Base-by-base conservation (phyloP, 306 rosid species). In the Oemleria cerasiformis region DNA sequence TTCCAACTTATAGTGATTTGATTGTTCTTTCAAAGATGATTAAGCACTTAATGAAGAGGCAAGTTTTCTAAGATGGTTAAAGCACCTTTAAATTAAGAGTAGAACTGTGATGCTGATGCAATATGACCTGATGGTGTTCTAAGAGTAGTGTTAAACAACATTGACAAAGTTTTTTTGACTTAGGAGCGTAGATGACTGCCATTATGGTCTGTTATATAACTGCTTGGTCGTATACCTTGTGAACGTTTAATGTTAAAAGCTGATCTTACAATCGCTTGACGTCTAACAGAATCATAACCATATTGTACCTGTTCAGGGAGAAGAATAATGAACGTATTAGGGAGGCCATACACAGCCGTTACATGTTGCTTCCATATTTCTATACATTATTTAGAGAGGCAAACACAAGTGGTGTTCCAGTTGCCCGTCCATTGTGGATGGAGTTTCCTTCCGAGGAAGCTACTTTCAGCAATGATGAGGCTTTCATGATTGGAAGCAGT, bases 341-440 rank as follows among this genome's bases (percentile, higher is more conserved):
- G 78, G 99, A 94, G 65, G 92, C 96, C 39, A 81, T 94, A 80
- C 99, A 80, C 71, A 73, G 77, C 67, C 97, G 99, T 48, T 94
- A 94, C 79, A 82, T 86, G 49, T 83, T 94, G 74, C 92, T 94
- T 9, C 99, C 99, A 0, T 91, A 89, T 78, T 94, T 80, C 84
- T 94, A 94, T 83, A 91, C 99, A 9, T 83, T 94, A 78, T 91
- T 89, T 70, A 87, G 99, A 75, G 97, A 89, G 86, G 92, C 99
- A 74, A 91, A 89, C 81, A 72, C 80, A 43, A 91, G 83, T 67
- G 99, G 99, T 21, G 81, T 83, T 84, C 99, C 99, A 57, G 91
- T 94, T 61, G 73, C 81, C 19, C 96, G 99, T 71, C 96, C 97
- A 71, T 67, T 94, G 70, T 94, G 99, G 99, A 89, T 94, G 99